Conservation (phyloP, 1,284 basidiomycete species). For the Fomitopsis schrenkii region DNA sequence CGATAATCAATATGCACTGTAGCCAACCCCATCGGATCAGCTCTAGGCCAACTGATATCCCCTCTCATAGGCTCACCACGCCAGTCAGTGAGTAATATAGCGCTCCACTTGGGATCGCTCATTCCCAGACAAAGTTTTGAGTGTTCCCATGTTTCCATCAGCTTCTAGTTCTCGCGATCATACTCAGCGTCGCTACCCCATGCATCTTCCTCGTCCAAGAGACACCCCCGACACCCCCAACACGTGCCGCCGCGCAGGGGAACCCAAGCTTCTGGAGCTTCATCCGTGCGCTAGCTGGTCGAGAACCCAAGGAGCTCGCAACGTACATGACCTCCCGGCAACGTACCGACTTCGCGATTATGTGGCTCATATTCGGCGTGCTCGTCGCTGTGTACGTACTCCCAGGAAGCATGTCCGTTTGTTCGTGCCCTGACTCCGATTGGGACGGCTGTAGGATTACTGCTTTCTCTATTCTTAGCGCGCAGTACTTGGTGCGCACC, state of each 20-base stretch:
- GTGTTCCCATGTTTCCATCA: conserved; percentile 21
- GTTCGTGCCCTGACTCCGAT: no score
- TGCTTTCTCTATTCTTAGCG: conserved; percentile 55
- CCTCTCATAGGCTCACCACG: conserved; percentile 54
- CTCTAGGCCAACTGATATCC: conserved; percentile 66
- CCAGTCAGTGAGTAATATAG: conserved; percentile 37
- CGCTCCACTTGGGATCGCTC: background rate
- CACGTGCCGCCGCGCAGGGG: conserved; percentile 56
- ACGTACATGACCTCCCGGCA: conserved; percentile 55
- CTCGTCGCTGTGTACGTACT: conserved; percentile 55
- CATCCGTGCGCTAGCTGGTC: conserved; percentile 47
- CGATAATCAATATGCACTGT: conserved; percentile 19
- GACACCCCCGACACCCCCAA: background rate
- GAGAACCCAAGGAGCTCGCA: conserved; percentile 30
- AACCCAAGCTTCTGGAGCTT: conserved; percentile 49
- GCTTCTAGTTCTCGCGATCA: conserved; percentile 68
- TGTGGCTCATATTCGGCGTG: conserved; percentile 54
- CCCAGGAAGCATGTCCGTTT: no score
- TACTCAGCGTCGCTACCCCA: conserved; percentile 58
- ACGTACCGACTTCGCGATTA: conserved; percentile 59
- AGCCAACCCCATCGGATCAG: conserved; percentile 33
- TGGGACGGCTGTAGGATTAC: conserved; percentile 23
- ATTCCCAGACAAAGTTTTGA: background rate
- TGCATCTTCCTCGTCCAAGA: conserved; percentile 49
- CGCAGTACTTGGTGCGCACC: conserved; percentile 55